Conservation (phyloP, 1,139 yeast species). For the Diutina ranongensis region DNA sequence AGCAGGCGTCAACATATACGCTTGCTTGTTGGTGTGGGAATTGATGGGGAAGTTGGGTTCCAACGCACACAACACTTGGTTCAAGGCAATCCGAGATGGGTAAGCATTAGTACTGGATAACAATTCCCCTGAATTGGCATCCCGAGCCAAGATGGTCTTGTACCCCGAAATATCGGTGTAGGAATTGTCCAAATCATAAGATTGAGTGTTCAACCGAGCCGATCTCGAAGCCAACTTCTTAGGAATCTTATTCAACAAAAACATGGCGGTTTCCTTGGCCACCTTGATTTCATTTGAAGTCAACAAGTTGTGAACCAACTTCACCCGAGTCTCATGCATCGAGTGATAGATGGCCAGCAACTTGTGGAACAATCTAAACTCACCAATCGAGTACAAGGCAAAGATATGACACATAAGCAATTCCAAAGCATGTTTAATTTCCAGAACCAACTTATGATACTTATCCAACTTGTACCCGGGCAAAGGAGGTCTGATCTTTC, state of each 20-base stretch:
- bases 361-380: slow-evolving; percentile 47
- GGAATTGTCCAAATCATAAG: slow-evolving; percentile 30
- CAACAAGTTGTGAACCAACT: slow-evolving; percentile 42
- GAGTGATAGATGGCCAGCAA: slow-evolving; percentile 42
- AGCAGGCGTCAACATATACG: slow-evolving; percentile 31
- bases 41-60: slow-evolving; percentile 63
- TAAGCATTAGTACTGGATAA: slow-evolving; percentile 28
- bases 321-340: slow-evolving; percentile 53
- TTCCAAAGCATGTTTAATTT: slow-evolving; percentile 44
- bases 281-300: slow-evolving; percentile 46
- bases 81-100: slow-evolving; percentile 56
- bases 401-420: slow-evolving; percentile 53
- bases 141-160: slow-evolving; percentile 59
- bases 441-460: slow-evolving; percentile 32
- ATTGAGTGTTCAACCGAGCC: slow-evolving; percentile 27
- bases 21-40: slow-evolving; percentile 20
- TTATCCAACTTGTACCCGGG: slow-evolving; percentile 32
- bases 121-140: slow-evolving; percentile 50
- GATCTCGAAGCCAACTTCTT: slow-evolving; percentile 47
- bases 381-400: slow-evolving; percentile 62
- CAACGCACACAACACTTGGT: slow-evolving; percentile 61
- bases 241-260: slow-evolving; percentile 52
- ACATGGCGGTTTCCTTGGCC: slow-evolving; percentile 50
- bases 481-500: slow-evolving; percentile 33
- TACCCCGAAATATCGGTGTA: slow-evolving; percentile 64